Base-by-base conservation (phyloP, 768 basidiomycete genomes). In the Lentinus brumalis region DNA sequence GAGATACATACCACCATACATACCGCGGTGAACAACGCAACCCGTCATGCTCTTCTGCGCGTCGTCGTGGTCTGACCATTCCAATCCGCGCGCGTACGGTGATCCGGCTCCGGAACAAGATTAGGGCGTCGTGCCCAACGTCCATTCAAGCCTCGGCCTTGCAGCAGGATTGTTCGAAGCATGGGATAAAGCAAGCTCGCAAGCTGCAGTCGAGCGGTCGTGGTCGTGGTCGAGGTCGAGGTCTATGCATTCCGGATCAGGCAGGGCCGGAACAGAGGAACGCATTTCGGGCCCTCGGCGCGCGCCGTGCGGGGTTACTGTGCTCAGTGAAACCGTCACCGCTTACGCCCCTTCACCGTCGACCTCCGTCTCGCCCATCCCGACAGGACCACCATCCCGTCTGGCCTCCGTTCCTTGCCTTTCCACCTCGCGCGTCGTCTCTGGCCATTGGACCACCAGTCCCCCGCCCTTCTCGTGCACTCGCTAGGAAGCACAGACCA, bases 231-330 rank as follows among this genome's bases (percentile, higher is more conserved):
- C 11, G 56, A 39, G 32, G 15, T 46, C 12, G 21, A 26, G 14
- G 46, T 26, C 42, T 15, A 18, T 49, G 26, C 46, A 30, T 11
- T 0, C 12, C 46, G 9, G 46, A 29, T 12, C 54, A 46, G 53
- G 50, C 14, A n/a, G 49, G 49, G 32, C 35, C 60, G 60, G 60
- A 55, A 44, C 50, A 45, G 50, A 38, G 44, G 42, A 15, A 42
- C 12, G 32, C 53, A 61, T 56, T 16, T 50, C 53, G 50, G 42
- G 60, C 30, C 30, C 31, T 44, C 42, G 41, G 57, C 45, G 39
- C 46, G 35, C 59, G 53, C 46, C 26, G 52, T 42, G 35, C 35
- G 35, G 35, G 35, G 7, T 16, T 16, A 35, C 31, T 31, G 30
- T 38, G 26, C 50, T 0, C 31, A 32, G 49, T 18, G 42, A 31